Base-by-base conservation (phyloP, 1,284 basidiomycete genomes). In the Stereum hirsutum region DNA sequence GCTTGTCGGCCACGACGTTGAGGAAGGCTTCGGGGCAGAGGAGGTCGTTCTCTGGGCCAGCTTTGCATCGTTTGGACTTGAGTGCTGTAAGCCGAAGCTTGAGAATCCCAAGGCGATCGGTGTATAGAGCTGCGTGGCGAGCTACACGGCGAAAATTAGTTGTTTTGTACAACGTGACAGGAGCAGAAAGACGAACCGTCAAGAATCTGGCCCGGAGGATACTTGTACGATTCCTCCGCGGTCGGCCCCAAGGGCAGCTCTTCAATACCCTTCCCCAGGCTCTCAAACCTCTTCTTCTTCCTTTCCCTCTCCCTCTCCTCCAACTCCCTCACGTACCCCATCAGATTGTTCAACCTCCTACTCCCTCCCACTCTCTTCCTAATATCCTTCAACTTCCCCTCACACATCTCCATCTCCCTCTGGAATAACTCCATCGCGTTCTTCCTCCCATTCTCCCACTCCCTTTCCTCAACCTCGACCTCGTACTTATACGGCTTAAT, bases 401-500 rank as follows among this genome's bases (percentile, higher is more conserved):
- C 89, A 54, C 93, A 96, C 77, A 91, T 79, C 34, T 52, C 60
- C 39, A 90, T 69, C 70, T 99, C 96, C 51, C 80, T 78, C 62
- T 90, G 82, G 53, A 96, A 87, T 51, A 94, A 67, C 38, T 76
- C 74, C 42, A 93, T 72, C 0, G 91, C 80, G 41, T 81, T 70
- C 49, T 72, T 70, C 27, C 94, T 70, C 0, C 95, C 95, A 3
- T 70, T 57, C 54, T 92, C 90, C 96, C 96, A 99, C 60, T 98
- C 94, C 32, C 81, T 70, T 10, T 76, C 74, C 51, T 96, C 90
- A 21, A 95, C 83, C 56, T 97, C 93, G 14, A 93, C 78, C 55
- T 93, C 91, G 60, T 97, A 97, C 70, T 99, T 98, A 78, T 83
- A 98, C 25, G 96, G 96, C 67, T 99, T 99, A 71, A 99, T 96